Conservation (phyloP, 1,284 basidiomycete genomes). For the Pseudozyma pruni region DNA sequence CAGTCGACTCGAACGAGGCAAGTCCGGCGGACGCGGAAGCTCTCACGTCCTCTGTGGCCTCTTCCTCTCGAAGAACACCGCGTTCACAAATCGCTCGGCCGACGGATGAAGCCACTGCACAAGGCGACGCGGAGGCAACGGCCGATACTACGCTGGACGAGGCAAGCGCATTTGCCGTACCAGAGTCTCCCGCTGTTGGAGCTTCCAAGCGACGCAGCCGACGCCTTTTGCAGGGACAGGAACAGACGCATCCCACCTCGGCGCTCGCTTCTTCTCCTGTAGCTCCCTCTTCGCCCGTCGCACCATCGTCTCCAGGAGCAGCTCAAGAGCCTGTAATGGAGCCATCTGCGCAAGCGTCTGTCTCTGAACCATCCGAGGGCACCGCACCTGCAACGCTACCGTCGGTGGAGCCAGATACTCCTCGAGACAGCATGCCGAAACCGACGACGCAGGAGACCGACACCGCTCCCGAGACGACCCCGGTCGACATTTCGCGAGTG, state of each 20-base stretch:
- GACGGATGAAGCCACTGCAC: background rate
- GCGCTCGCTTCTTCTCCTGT: conserved; percentile 13
- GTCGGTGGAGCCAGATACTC: background rate
- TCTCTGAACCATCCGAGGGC: background rate
- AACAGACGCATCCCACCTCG: conserved; percentile 8
- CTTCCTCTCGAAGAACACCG: background rate
- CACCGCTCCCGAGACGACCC: background rate
- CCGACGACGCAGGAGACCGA: background rate
- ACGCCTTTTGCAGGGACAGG: background rate
- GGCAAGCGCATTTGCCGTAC: background rate
- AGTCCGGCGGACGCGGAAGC: too few species aligned
- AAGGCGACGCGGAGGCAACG: background rate
- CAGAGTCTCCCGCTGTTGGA: conserved; percentile 22
- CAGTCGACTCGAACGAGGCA: too few species aligned
- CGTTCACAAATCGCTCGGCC: background rate
- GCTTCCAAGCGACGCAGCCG: conserved; percentile 18
- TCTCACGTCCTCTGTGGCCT: background rate
- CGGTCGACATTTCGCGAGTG: conserved; percentile 12
- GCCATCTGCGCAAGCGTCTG: background rate
- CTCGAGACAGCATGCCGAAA: background rate
- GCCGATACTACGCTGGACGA: background rate
- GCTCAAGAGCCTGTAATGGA: background rate
- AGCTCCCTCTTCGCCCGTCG: conserved; percentile 3
- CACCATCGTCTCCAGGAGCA: background rate
- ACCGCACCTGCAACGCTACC: background rate